Percentiles rank a stretch among this genome's conserved stretches.
Evolutionary conservation across 306 rosid species (phyloP).

Genomic region (Quercus engelmannii): DNA sequence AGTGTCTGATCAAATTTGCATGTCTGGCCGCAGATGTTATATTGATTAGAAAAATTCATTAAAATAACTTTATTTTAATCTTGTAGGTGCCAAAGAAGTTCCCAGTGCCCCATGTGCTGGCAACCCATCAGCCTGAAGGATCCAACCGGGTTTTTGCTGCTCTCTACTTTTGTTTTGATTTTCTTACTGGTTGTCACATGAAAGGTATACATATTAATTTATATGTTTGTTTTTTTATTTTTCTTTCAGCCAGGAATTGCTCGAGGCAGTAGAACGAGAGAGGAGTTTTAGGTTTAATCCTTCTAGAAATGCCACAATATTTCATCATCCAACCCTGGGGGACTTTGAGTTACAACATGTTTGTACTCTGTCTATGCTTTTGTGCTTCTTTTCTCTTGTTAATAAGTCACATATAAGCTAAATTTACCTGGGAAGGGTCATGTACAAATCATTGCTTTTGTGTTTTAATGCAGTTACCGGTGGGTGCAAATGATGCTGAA

Average conservation of each 20-base stretch:
- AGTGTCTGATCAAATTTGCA: not conserved
- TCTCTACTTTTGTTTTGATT: not conserved
- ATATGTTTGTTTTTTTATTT: slow-evolving; percentile 5
- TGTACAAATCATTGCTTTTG: slow-evolving; percentile 19
- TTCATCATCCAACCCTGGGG: slow-evolving; percentile 96
- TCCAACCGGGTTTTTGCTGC: slow-evolving; percentile 64
- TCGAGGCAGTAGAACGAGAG: slow-evolving; percentile 87
- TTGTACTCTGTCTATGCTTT: slow-evolving; percentile 32
- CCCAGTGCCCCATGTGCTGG: slow-evolving; percentile 99
- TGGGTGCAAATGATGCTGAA: slow-evolving; percentile 87
- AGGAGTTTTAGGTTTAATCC: slow-evolving; percentile 76
- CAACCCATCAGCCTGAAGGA: slow-evolving; percentile 92
- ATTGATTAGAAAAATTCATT: slow-evolving; percentile 7
- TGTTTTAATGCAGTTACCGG: slow-evolving; percentile 67
- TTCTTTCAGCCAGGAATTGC: slow-evolving; percentile 78
- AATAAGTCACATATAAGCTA: not conserved
- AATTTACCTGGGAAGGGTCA: not conserved
- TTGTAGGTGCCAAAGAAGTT: slow-evolving; percentile 94
- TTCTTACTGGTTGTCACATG: not conserved
- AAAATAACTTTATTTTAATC: slow-evolving; percentile 11
- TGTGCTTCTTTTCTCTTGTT: slow-evolving; percentile 20
- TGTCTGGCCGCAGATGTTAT: not conserved
- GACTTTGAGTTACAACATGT: slow-evolving; percentile 96
- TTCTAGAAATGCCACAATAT: slow-evolving; percentile 75
- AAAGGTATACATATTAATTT: not conserved